phyloP scores from a whole-genome alignment of 306 rosid species.

The Malus sieversii region DNA sequence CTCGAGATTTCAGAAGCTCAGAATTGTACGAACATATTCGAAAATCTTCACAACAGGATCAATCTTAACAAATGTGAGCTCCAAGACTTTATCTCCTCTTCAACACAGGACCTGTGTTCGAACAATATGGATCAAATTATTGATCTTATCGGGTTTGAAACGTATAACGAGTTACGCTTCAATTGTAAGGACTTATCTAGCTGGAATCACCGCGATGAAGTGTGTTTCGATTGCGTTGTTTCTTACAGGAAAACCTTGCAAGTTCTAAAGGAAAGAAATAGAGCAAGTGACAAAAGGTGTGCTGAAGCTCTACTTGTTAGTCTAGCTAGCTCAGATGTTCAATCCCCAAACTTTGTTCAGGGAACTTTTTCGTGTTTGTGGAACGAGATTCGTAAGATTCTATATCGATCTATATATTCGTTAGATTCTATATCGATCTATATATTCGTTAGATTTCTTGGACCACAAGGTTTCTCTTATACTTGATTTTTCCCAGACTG shows the following conservation, averaged over 20 bases:
- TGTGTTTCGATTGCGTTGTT: background rate
- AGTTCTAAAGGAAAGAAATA: background rate
- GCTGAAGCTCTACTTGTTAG: background rate
- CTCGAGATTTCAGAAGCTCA: background rate
- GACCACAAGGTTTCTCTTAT: no score
- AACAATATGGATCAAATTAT: background rate
- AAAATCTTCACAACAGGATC: background rate
- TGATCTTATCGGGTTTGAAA: background rate
- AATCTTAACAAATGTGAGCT: background rate
- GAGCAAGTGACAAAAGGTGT: background rate
- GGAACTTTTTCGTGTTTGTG: background rate
- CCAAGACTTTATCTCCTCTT: background rate
- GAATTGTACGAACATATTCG: background rate
- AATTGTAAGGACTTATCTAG: background rate
- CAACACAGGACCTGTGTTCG: background rate
- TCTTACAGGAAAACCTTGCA: background rate
- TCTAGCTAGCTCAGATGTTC: background rate
- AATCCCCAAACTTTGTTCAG: background rate
- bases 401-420: background rate
- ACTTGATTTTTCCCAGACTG: background rate
- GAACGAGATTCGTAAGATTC: background rate
- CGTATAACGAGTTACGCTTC: background rate
- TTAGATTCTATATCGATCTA: background rate
- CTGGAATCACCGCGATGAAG: background rate
- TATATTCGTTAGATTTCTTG: no score